phyloP scores from a whole-genome alignment of 2,329 filamentous ascomycete genomes.

The Beauveria sp. region DNA sequence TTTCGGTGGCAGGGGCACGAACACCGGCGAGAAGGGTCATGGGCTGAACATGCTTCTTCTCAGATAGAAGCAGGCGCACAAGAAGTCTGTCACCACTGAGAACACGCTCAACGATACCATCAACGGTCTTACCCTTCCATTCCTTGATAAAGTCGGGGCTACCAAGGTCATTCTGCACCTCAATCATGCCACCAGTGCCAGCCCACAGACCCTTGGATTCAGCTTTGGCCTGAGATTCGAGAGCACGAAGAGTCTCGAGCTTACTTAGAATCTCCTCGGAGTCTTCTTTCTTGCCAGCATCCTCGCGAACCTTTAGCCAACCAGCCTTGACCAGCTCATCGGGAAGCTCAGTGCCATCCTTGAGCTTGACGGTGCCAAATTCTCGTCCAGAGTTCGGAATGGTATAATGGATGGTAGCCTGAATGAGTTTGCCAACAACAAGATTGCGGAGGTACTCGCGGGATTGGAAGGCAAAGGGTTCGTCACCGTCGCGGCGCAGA shows the following conservation, averaged over 20 bases:
- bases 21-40: slow-evolving; percentile 86
- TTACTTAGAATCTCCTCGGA: slow-evolving; percentile 64
- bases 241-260: slow-evolving; percentile 67
- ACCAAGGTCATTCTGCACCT: slow-evolving; percentile 73
- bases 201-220: slow-evolving; percentile 79
- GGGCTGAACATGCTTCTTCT: slow-evolving; percentile 80
- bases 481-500: slow-evolving; percentile 80
- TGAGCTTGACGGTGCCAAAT: slow-evolving; percentile 73
- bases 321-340: slow-evolving; percentile 80
- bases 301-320: slow-evolving; percentile 89
- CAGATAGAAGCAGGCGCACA: slow-evolving; percentile 69
- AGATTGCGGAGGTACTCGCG: slow-evolving; percentile 84
- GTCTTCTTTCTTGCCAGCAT: slow-evolving; percentile 87
- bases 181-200: slow-evolving; percentile 56
- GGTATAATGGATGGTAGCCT: slow-evolving; percentile 80
- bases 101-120: slow-evolving; percentile 84
- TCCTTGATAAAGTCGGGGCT: slow-evolving; percentile 73
- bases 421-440: slow-evolving; percentile 76
- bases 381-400: slow-evolving; percentile 80
- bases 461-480: slow-evolving; percentile 88
- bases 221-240: slow-evolving; percentile 71
- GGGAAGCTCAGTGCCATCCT: slow-evolving; percentile 69
- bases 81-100: slow-evolving; percentile 87
- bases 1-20: slow-evolving; percentile 80
- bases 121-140: slow-evolving; percentile 78